phyloP scores from a whole-genome alignment of 495 filamentous ascomycete genomes.

The Recurvomyces mirabilis region DNA sequence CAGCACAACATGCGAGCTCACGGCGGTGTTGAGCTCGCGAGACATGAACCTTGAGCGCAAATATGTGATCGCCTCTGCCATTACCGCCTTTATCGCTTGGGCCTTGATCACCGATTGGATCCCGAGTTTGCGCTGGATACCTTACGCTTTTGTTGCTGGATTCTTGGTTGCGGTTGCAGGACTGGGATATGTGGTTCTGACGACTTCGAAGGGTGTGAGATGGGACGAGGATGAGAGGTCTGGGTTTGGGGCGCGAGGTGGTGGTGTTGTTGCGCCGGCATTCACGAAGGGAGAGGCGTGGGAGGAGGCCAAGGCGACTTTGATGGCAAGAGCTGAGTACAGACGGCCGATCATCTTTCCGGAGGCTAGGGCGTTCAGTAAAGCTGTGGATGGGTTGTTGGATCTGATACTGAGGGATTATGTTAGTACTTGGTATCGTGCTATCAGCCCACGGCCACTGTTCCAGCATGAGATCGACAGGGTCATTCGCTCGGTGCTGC shows the following conservation, averaged over 20 bases:
- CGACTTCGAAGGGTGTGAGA: conserved; percentile 46
- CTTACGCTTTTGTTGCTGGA: conserved; percentile 66
- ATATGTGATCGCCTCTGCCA: conserved; percentile 58
- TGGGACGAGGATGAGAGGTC: conserved; percentile 26
- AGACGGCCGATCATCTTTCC: conserved; percentile 56
- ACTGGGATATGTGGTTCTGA: conserved; percentile 46
- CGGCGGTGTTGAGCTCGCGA: conserved; percentile 10
- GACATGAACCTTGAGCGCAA: conserved; percentile 71
- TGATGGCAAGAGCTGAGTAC: conserved; percentile 37
- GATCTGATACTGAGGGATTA: conserved; percentile 72
- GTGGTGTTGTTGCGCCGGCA: conserved; percentile 38
- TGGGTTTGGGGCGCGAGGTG: conserved; percentile 30
- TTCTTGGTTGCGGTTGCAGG: conserved; percentile 41
- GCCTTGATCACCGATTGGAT: conserved; percentile 69
- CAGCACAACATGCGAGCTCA: conserved; percentile 11
- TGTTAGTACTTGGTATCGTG: conserved; percentile 74
- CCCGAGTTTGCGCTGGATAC: conserved; percentile 65
- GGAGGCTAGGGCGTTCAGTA: conserved; percentile 67
- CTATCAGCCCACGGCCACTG: conserved; percentile 67
- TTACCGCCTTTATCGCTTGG: conserved; percentile 74
- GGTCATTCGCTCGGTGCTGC: conserved; percentile 62
- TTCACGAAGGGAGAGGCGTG: conserved; percentile 56
- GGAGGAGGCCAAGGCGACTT: conserved; percentile 52
- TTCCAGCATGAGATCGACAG: conserved; percentile 81
- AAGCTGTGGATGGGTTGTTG: conserved; percentile 68